These are phyloP conservation scores for Paspalum vaginatum DNA, from an alignment of 176 grass and related monocot genomes.

Conservation along the genomic window DNA sequence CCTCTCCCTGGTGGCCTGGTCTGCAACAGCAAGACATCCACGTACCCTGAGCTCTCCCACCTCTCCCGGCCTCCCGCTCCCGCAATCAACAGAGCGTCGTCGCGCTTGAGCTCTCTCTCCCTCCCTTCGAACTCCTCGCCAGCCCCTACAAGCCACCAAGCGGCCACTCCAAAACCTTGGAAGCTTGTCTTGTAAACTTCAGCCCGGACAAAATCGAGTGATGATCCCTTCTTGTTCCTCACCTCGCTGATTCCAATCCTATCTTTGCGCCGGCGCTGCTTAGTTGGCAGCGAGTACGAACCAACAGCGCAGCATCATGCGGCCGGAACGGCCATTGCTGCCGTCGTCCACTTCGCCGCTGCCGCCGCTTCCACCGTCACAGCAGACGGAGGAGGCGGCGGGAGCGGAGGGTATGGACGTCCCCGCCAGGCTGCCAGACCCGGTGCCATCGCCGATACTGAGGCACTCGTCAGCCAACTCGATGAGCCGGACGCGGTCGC, in stretches of 20 bases:
- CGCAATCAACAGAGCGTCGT: background rate
- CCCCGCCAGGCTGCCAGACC: slow-evolving; percentile 43
- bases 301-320: slow-evolving; percentile 31
- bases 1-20: background rate
- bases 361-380: slow-evolving; percentile 7
- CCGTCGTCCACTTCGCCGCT: slow-evolving; percentile 31
- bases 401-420: slow-evolving; percentile 35
- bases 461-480: slow-evolving; percentile 43
- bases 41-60: slow-evolving; percentile 13
- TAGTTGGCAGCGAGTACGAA: background rate
- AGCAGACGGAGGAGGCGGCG: background rate
- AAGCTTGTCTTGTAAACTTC: slow-evolving; percentile 30
- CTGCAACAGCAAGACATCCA: background rate
- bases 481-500: slow-evolving; percentile 26
- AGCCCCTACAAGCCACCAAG: slow-evolving; percentile 33
- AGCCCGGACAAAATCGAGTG: slow-evolving; percentile 9
- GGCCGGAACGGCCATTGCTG: slow-evolving; percentile 20
- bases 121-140: slow-evolving; percentile 45
- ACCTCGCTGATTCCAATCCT: slow-evolving; percentile 25
- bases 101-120: slow-evolving; percentile 1
- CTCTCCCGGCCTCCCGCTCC: background rate
- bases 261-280: background rate
- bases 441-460: slow-evolving; percentile 59
- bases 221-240: slow-evolving; percentile 34
- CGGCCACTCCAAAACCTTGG: slow-evolving; percentile 16